A percentile compares a stretch with the other conserved stretches of the same genome.
Conservation (phyloP, 2,329 filamentous ascomycete genomes). For the Ustulina deusta region DNA sequence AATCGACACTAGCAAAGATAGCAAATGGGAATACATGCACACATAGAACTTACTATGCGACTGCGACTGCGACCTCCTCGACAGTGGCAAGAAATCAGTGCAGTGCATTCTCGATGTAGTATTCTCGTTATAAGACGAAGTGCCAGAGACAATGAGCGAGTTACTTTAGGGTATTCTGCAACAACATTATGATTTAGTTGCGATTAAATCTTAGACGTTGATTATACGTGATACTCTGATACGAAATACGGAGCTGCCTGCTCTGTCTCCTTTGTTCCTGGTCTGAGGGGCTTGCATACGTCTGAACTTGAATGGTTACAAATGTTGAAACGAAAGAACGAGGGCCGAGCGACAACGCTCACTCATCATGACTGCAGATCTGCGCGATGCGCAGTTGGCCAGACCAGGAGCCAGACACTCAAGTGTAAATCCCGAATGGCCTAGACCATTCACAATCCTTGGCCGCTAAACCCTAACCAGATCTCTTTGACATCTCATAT, state of each 20-base stretch:
- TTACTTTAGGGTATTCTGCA: neutral
- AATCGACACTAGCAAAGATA: constrained; percentile 1
- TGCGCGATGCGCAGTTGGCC: constrained; percentile 18
- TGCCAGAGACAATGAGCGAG: neutral
- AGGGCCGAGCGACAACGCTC: neutral
- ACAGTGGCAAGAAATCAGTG: neutral
- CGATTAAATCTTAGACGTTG: neutral
- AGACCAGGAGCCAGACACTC: neutral
- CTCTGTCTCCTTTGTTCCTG: neutral
- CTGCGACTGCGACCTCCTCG: neutral
- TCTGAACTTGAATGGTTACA: neutral
- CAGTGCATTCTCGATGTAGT: neutral
- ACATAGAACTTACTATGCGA: no score
- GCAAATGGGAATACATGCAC: neutral
- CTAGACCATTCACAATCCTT: constrained; percentile 32
- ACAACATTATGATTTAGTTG: neutral
- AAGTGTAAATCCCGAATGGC: constrained; percentile 17
- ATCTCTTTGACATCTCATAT: constrained; percentile 19
- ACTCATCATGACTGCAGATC: constrained; percentile 19
- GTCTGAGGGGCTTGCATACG: constrained; percentile 18
- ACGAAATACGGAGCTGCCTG: neutral
- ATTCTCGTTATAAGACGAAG: neutral
- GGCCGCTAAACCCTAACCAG: constrained; percentile 32
- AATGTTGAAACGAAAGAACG: constrained; percentile 15
- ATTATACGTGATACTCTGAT: neutral